Base-by-base conservation (phyloP, 1,284 basidiomycete genomes). In the Peniophora sp. region DNA sequence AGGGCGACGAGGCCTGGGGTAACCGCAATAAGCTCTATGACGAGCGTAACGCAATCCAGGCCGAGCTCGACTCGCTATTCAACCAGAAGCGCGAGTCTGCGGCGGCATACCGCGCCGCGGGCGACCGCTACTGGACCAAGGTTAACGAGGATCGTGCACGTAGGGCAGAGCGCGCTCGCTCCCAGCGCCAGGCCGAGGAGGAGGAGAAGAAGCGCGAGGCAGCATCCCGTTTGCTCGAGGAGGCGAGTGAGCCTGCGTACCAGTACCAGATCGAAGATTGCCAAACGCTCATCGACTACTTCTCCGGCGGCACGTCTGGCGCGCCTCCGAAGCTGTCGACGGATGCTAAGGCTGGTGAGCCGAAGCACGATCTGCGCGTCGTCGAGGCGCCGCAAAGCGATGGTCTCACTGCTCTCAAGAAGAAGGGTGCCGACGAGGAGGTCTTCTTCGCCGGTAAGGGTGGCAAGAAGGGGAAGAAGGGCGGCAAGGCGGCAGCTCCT, bases 201-300 rank as follows among this genome's bases (percentile, higher is more conserved):
- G 79, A 84, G 23, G 78, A 81, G 54, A 92, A 92, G 72, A 87
- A 86, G 63, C 76, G 85, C 64, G 92, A 93, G 64, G 74, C 86
- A 53, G 91, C 87, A 42, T 78, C 85, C 57, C 83, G 83, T 44
- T 64, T 99, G 52, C 85, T 91, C 52, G 97, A 99, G 58, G 94
- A 98, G 61, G 97, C 97, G 27, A 82, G 87, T 51, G 63, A 80
- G 39, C 95, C 97, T 37, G 97, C 97, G 0, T 99, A 84, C 75
- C 89, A 93, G 62, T 78, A 85, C 53, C 85, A 98, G 68, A 95
- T 99, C 60, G 94, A 99, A 71, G 97, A 99, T 68, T 97, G 94
- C 71, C 87, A 92, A 62, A 95, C 89, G 6, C 81, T 97, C 55
- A 90, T 99, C 66, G 89, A 93, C 65, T 88, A 82, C 68, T 89